Evolutionary conservation across 2,329 filamentous ascomycete genomes (phyloP), one percentile per base, ranked within the genome.

Genomic region (Aspergillus ustus): DNA sequence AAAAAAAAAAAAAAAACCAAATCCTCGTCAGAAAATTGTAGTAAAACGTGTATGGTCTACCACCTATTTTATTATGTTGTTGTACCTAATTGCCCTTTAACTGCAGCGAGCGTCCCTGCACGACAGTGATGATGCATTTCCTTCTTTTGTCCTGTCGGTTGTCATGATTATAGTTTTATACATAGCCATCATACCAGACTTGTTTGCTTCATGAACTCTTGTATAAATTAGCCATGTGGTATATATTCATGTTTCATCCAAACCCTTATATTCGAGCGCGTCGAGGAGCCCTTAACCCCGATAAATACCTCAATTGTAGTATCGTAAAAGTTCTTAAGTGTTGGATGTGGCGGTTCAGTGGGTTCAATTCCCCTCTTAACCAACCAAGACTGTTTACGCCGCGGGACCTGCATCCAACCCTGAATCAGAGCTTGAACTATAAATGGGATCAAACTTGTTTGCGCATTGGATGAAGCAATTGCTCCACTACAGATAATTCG

Each of bases 61-160:
- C 11, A 37, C 34, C 25, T 51, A 43, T 51, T 22, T 31, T 51
- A 57, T 57, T 43, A 51, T 51, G 31, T 55, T 22, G 34, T 22
- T 57, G 48, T 52, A 57, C 55, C 22, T 45, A 57, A n/a, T 31
- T 51, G 31, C 22, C 20, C 31, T 52, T 46, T 40, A 13, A 25
- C 44, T 29, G 19, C 48, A 11, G 29, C 29, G 31, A 40, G 34
- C 34, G 19, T 29, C 9, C 46, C 25, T 43, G 31, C 20, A 50
- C n/a, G 44, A 22, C 31, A 25, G 48, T 20, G 25, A n/a, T 40
- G 28, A 7, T 40, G 51, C 25, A 3, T 51, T 44, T 9, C 13
- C 7, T 37, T 44, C 28, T 29, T 17, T 29, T 50, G 13, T 50
- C 34, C 34, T 11, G 34, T 40, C 34, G 11, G 8, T 40, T 40